phyloP scores from a whole-genome alignment of 2,329 filamentous ascomycete species.

The Dactylonectria estremocensis region DNA sequence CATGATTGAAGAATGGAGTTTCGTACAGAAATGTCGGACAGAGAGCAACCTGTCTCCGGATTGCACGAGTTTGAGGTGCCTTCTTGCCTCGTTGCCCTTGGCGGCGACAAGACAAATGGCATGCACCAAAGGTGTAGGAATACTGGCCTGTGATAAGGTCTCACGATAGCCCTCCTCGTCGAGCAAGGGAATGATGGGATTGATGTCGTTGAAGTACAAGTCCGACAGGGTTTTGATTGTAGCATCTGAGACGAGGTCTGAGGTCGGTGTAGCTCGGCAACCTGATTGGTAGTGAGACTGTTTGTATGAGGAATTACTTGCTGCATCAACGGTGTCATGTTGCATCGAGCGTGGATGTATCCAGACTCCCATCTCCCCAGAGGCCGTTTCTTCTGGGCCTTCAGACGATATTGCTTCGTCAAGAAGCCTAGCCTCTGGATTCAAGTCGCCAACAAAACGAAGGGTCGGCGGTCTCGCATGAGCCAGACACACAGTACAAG shows the following conservation, averaged over 20 bases:
- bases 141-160: neutral
- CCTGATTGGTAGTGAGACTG: neutral
- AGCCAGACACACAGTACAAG: too few relatives aligned
- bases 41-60: neutral
- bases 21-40: neutral
- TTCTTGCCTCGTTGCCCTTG: neutral
- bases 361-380: conserved; percentile 5
- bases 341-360: neutral
- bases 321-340: neutral
- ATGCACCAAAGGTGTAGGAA: neutral
- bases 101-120: conserved; percentile 15
- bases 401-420: conserved; percentile 1
- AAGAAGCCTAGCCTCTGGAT: conserved; percentile 15
- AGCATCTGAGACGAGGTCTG: conserved; percentile 1
- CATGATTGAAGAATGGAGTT: conserved; percentile 2
- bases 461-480: too few relatives aligned
- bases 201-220: conserved; percentile 8
- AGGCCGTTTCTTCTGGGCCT: neutral
- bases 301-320: neutral
- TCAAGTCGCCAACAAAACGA: conserved; percentile 11
- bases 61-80: conserved; percentile 9
- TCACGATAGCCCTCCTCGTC: conserved; percentile 7
- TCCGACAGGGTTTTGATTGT: conserved; percentile 3
- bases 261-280: neutral
- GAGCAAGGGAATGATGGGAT: conserved; percentile 5